phyloP scores from a whole-genome alignment of 345 rosid genomes.

The Populus simonii region DNA sequence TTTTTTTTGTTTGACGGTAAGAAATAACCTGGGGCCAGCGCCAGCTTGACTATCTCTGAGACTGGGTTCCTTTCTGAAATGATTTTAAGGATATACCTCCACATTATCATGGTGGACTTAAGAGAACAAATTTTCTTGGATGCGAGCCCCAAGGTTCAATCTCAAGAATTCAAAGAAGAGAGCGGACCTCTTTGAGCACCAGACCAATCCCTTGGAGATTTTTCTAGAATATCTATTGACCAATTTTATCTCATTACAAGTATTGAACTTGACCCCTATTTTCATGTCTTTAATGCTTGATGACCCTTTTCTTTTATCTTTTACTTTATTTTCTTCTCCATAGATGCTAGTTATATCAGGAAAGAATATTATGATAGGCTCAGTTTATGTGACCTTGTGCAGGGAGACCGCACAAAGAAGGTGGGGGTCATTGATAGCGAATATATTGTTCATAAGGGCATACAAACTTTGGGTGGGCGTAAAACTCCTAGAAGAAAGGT shows the following conservation, averaged over 20 bases:
- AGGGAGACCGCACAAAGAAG: slow-evolving; percentile 90
- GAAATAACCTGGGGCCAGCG: too few relatives aligned
- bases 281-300: neutral
- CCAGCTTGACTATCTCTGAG: too few relatives aligned
- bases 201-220: neutral
- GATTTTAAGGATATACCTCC: too few relatives aligned
- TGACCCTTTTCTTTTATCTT: neutral
- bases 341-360: neutral
- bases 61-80: too few relatives aligned
- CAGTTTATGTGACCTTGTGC: neutral
- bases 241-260: neutral
- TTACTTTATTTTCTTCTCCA: neutral
- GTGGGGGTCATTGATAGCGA: slow-evolving; percentile 89
- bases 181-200: too few relatives aligned
- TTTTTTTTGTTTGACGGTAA: too few relatives aligned
- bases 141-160: too few relatives aligned
- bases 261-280: neutral
- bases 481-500: slow-evolving; percentile 35
- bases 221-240: neutral
- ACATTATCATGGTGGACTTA: too few relatives aligned
- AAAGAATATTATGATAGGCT: neutral
- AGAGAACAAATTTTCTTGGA: too few relatives aligned
- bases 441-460: slow-evolving; percentile 81
- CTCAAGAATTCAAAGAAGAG: too few relatives aligned
- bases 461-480: slow-evolving; percentile 80